Percentiles rank a stretch among this genome's conserved stretches.
phyloP scores from a whole-genome alignment of 192 early-diverging fungal species.

The Chytriomyces sp. region DNA sequence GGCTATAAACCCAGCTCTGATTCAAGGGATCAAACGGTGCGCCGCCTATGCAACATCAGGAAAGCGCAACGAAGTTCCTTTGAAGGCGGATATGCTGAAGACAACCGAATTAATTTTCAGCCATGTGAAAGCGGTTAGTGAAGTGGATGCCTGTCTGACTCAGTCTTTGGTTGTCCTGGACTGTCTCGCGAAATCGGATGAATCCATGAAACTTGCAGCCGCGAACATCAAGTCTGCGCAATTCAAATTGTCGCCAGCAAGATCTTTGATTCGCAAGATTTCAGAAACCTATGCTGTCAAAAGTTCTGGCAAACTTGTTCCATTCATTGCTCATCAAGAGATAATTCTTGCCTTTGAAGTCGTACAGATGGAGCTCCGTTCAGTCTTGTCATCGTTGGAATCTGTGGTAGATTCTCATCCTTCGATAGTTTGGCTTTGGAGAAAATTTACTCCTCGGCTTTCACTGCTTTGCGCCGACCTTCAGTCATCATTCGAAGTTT shows the following conservation, averaged over 20 bases:
- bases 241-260: slow-evolving; percentile 4
- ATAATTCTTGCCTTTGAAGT: not conserved
- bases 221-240: not conserved
- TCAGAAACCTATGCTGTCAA: not conserved
- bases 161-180: slow-evolving; percentile 32
- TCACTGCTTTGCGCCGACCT: no score
- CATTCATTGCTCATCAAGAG: slow-evolving; percentile 12
- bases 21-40: not conserved
- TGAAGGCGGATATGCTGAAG: not conserved
- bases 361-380: no score
- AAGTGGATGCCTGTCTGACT: slow-evolving; percentile 20
- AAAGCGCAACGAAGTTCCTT: not conserved
- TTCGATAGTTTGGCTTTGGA: slow-evolving; percentile 24
- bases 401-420: not conserved
- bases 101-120: not conserved
- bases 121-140: slow-evolving; percentile 18
- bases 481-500: not conserved
- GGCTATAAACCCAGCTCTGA: not conserved
- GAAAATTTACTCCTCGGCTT: slow-evolving; percentile 7
- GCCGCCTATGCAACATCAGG: not conserved
- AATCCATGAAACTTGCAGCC: not conserved
- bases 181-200: slow-evolving; percentile 2
- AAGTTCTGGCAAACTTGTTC: not conserved
- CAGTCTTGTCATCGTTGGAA: not conserved
- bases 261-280: no score